These are phyloP conservation scores for Ascoidea asiatica DNA, from an alignment of 805 yeast species.

Conservation along the genomic window DNA sequence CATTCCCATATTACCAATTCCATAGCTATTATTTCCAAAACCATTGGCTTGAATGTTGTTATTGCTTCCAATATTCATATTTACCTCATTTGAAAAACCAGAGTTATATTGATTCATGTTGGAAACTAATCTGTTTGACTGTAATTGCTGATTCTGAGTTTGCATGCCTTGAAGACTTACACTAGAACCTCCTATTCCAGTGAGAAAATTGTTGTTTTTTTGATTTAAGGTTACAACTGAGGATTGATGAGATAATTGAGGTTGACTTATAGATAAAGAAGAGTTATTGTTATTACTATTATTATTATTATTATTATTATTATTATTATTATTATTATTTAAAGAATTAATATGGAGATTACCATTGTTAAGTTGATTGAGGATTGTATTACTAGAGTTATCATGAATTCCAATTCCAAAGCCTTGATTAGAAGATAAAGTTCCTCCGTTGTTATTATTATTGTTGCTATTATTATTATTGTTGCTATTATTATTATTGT, in stretches of 20 bases:
- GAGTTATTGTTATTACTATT: neutral
- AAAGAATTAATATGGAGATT: too few species aligned
- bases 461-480: constrained; percentile 1
- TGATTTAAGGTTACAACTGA: neutral
- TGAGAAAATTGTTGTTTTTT: neutral
- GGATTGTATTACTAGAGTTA: too few species aligned
- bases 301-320: too few species aligned
- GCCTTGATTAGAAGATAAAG: too few species aligned
- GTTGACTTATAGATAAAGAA: neutral
- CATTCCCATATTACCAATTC: too few species aligned
- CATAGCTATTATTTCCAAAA: too few species aligned
- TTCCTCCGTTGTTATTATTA: neutral
- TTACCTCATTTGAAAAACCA: neutral
- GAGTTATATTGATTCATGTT: too few species aligned
- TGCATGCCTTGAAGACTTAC: neutral
- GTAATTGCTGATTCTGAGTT: neutral
- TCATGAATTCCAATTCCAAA: too few species aligned
- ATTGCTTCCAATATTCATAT: neutral
- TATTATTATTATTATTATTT: too few species aligned
- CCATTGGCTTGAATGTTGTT: neutral
- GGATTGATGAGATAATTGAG: neutral
- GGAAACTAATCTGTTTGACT: neutral
- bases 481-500: neutral
- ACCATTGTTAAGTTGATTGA: too few species aligned
- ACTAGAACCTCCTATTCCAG: neutral